Evolutionary conservation across 257 asterid species (phyloP).

Genomic region (Capsicum chinense): DNA sequence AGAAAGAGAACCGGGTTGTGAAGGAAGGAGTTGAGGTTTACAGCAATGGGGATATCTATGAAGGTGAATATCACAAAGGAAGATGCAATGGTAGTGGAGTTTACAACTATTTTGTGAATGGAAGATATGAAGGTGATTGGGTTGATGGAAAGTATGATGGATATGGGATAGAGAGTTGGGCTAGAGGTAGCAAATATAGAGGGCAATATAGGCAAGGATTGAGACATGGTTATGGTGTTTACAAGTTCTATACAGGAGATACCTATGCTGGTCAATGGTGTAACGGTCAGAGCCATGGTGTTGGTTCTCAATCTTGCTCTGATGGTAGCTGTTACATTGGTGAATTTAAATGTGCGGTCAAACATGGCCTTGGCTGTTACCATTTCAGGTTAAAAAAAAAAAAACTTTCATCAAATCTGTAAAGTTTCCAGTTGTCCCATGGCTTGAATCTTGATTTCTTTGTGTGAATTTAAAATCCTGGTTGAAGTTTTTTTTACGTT

Average conservation of each 20-base stretch:
- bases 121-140: slow-evolving; percentile 77
- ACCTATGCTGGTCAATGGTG: slow-evolving; percentile 33
- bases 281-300: slow-evolving; percentile 35
- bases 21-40: slow-evolving; percentile 57
- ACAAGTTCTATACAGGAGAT: slow-evolving; percentile 38
- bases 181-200: slow-evolving; percentile 63
- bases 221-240: slow-evolving; percentile 37
- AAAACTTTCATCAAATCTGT: not conserved
- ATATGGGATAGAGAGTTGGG: slow-evolving; percentile 88
- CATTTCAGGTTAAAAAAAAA: slow-evolving; percentile 66
- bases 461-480: too few relatives aligned
- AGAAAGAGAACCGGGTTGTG: not conserved
- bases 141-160: slow-evolving; percentile 44
- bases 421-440: not conserved
- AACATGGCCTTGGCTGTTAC: slow-evolving; percentile 63
- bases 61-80: slow-evolving; percentile 55
- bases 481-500: too few relatives aligned
- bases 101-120: slow-evolving; percentile 46
- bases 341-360: slow-evolving; percentile 32
- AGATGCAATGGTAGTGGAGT: slow-evolving; percentile 55
- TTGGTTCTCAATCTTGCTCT: slow-evolving; percentile 32
- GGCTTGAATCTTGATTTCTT: not conserved
- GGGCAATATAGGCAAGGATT: slow-evolving; percentile 26
- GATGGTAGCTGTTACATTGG: slow-evolving; percentile 37
- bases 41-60: slow-evolving; percentile 54